Base-by-base conservation (phyloP, 1,284 basidiomycete genomes). In the Marasmius fiardii region DNA sequence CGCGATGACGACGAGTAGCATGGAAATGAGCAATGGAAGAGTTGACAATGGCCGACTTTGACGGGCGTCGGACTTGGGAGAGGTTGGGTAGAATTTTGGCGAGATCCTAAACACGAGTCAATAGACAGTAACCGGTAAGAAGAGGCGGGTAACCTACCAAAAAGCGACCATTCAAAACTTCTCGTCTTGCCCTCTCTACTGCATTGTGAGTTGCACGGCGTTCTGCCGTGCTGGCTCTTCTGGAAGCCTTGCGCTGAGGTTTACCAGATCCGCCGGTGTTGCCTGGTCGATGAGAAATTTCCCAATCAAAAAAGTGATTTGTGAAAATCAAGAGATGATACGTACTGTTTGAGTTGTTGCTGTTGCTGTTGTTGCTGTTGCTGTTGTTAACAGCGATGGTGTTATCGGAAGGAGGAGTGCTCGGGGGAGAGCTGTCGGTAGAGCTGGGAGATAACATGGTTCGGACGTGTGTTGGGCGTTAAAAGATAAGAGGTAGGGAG, bases 21-120 rank as follows among this genome's bases (percentile, higher is more conserved):
- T 90, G 87, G 63, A 95, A 83, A 69, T 94, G 86, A 0, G 90
- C 84, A 67, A 95, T 94, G 59, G 85, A 88, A 47, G 90, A 93
- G 75, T 95, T 96, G 71, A 98, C 94, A 68, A 97, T 96, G 57
- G 91, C 89, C 16, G 90, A 92, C 75, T 98, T 98, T 70, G 90
- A 93, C 1, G 94, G 95, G 45, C 95, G 86, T 60, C 93, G 88
- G 72, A 93, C 90, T 64, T 90, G 83, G 18, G 90, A 90, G 59
- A 96, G 86, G 69, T 94, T 92, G 52, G 94, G 93, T 16, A 96
- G 83, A 39, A 95, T 83, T 12, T 86, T 85, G 55, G 94, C 94
- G 55, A 96, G 89, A 63, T 93, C 91, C 89, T 92, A 52, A 34
- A 20, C n/a, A 28, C 43, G 37, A 45, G 20, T 37, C 53, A 53